Conservation (phyloP, 2,329 filamentous ascomycete species). For the Zymoseptoria passerinii region DNA sequence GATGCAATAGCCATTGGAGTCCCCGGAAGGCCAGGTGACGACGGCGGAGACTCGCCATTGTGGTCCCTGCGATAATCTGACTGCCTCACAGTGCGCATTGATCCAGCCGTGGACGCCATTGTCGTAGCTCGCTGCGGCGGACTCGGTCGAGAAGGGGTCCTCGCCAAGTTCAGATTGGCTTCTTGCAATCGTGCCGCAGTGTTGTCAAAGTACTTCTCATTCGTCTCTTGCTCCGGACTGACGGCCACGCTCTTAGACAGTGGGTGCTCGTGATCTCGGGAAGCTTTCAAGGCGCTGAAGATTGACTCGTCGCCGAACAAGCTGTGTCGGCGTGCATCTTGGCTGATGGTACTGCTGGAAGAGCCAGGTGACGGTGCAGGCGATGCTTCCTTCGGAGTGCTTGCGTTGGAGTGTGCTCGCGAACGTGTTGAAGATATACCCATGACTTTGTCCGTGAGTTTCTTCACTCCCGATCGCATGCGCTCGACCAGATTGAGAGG, state of each 20-base stretch:
- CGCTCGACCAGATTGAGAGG: slow-evolving; percentile 81
- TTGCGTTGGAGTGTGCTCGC: slow-evolving; percentile 48
- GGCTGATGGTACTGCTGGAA: slow-evolving; percentile 48
- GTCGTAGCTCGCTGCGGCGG: slow-evolving; percentile 36
- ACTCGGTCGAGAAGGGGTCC: slow-evolving; percentile 19
- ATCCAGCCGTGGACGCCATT: slow-evolving; percentile 34
- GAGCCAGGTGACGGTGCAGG: slow-evolving; percentile 46
- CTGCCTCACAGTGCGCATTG: slow-evolving; percentile 39
- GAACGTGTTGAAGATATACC: slow-evolving; percentile 8
- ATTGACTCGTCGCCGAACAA: slow-evolving; percentile 51
- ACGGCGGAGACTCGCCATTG: slow-evolving; percentile 28
- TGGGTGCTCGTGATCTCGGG: slow-evolving; percentile 57
- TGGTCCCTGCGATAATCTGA: slow-evolving; percentile 28
- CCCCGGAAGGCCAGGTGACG: slow-evolving; percentile 37
- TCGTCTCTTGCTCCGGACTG: slow-evolving; percentile 47
- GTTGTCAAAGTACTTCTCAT: slow-evolving; percentile 17
- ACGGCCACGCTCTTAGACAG: slow-evolving; percentile 66
- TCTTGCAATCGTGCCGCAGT: slow-evolving; percentile 5
- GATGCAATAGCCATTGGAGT: slow-evolving; percentile 38
- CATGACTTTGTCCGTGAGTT: slow-evolving; percentile 40
- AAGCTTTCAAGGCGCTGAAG: slow-evolving; percentile 42
- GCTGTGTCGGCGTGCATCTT: slow-evolving; percentile 48
- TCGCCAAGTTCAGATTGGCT: slow-evolving; percentile 10
- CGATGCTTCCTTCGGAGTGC: slow-evolving; percentile 43
- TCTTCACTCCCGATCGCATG: slow-evolving; percentile 62